phyloP scores from a whole-genome alignment of 2,329 filamentous ascomycete genomes.

The Penicillium palitans region DNA sequence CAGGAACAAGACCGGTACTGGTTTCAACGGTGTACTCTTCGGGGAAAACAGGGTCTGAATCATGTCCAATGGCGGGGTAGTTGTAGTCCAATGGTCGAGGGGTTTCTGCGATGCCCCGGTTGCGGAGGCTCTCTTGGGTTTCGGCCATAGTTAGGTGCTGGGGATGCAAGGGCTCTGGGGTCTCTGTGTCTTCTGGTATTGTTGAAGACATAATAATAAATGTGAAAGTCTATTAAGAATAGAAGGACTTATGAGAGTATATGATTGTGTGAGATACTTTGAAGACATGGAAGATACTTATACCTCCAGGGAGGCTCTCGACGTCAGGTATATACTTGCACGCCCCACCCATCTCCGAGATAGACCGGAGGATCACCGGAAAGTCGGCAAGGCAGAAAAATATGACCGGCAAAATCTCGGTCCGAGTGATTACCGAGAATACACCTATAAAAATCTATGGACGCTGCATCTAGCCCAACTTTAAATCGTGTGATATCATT shows the following conservation, averaged over 20 bases:
- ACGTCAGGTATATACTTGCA: background rate
- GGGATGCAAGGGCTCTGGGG: background rate
- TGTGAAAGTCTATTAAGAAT: background rate
- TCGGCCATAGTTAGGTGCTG: slow-evolving; percentile 10
- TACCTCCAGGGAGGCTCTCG: background rate
- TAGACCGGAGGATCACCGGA: slow-evolving; percentile 7
- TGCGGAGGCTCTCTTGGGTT: slow-evolving; percentile 26
- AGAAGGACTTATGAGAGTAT: background rate
- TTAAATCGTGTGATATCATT: background rate
- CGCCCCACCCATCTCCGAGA: slow-evolving; percentile 24
- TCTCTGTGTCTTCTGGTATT: slow-evolving; percentile 10
- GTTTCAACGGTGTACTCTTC: slow-evolving; percentile 28
- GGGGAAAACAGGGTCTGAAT: slow-evolving; percentile 22
- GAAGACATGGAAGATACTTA: slow-evolving; percentile 11
- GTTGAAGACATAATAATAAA: slow-evolving; percentile 11
- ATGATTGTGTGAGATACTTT: background rate
- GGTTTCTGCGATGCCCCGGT: slow-evolving; percentile 25
- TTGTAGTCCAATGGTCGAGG: slow-evolving; percentile 30
- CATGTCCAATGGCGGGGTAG: slow-evolving; percentile 31
- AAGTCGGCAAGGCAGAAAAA: background rate
- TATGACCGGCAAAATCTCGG: background rate
- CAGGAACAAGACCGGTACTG: slow-evolving; percentile 22
- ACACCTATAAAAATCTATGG: background rate
- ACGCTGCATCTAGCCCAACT: background rate
- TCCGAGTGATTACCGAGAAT: background rate